A percentile compares a stretch with the other conserved stretches of the same genome.
Evolutionary conservation across 2,329 filamentous ascomycete genomes (phyloP).

Genomic region (Talaromyces sp.): DNA sequence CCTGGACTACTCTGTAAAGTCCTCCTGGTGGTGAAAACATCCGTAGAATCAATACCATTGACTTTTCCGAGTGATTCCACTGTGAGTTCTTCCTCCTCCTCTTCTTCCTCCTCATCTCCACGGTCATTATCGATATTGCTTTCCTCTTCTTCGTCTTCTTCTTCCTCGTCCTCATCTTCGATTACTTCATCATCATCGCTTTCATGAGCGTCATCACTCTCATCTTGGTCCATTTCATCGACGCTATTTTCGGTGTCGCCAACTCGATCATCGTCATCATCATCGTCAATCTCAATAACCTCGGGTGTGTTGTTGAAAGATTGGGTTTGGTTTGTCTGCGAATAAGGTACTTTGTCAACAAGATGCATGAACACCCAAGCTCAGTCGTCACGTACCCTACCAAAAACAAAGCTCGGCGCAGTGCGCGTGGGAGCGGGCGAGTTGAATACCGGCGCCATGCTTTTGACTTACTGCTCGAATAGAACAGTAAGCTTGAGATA

Average conservation of each 20-base stretch:
- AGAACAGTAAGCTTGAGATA: not conserved
- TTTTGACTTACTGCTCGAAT: not conserved
- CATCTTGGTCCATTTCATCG: conserved; percentile 23
- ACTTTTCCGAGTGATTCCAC: conserved; percentile 28
- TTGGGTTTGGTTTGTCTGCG: conserved; percentile 22
- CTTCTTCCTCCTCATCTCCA: conserved; percentile 20
- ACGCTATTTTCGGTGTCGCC: conserved; percentile 24
- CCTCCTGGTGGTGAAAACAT: conserved; percentile 15
- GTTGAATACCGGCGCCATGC: conserved; percentile 41
- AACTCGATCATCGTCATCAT: conserved; percentile 25
- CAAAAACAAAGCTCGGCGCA: conserved; percentile 25
- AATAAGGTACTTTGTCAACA: conserved; percentile 11
- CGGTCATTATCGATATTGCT: conserved; percentile 21
- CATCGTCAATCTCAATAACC: conserved; percentile 40
- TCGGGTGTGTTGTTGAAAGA: conserved; percentile 31
- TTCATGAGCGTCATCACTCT: conserved; percentile 39
- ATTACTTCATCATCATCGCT: conserved; percentile 38
- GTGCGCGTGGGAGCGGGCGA: conserved; percentile 28
- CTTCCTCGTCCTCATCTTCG: not conserved
- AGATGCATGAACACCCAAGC: conserved; percentile 12
- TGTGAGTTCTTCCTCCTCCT: conserved; percentile 24
- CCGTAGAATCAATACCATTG: conserved; percentile 27
- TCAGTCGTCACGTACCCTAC: conserved; percentile 26
- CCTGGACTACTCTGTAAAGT: conserved; percentile 15
- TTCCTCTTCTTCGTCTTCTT: conserved; percentile 1